Evolutionary conservation across 169 alveolate species (phyloP), one percentile per base, ranked within the genome.

Genomic region (Cardiosporidium cionae): DNA sequence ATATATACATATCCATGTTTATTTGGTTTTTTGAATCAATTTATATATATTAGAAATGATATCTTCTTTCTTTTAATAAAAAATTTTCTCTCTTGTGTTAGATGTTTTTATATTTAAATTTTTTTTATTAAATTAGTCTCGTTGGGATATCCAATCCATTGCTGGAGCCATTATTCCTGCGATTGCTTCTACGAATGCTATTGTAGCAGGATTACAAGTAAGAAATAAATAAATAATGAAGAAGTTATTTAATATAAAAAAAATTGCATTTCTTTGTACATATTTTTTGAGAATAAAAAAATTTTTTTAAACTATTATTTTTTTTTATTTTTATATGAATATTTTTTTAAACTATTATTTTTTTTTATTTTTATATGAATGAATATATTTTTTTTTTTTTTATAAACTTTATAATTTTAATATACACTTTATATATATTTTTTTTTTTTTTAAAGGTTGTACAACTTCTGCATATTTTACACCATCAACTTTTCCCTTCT

Each of bases 101-200:
- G 44, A 22, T 31, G 1, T 66, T 3, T 4, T 62, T 5, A n/a
- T 66, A 5, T 5, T 2, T 66, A 6, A 7, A 28, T 4, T 1
- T n/a, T 36, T 34, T 16, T 33, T 44, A 44, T 25, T 1, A 6
- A n/a, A 0, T 81, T 81, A 79, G 71, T 66, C 81, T 28, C 79
- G 79, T 32, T 85, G 84, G 82, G 35, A 70, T 53, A 65, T 87
- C 32, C 92, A 94, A 69, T 87, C 92, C 64, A 91, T 94, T 22
- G 96, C 96, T 23, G 98, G 98, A 9, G 87, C 91, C 71, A 94
- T 94, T 34, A 82, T 92, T 2, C 97, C 97, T 1, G 98, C 98
- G 32, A 85, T 94, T 58, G 96, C 97, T 9, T 82, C 92, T 52
- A 91, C 98, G 7, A 94, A 92, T 82, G 94, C 94, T 0, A 84